Evolutionary conservation across 192 early-diverging fungal species (phyloP).

Genomic region (Pilobolus umbonatus): DNA sequence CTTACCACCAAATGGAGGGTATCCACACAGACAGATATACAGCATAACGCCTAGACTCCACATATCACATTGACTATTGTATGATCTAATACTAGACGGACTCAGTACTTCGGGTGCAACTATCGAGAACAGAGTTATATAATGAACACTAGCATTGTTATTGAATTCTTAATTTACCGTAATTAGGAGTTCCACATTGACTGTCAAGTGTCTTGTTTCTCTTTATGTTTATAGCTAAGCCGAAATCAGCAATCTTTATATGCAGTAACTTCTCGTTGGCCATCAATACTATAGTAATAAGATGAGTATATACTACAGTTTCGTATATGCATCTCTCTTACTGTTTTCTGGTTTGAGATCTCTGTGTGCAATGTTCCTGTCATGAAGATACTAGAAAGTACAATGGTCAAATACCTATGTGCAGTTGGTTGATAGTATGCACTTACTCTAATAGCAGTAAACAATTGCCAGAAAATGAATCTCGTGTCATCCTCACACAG

Average conservation of each 20-base stretch:
- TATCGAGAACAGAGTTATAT: not conserved
- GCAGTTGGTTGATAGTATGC: not conserved
- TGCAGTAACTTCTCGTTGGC: constrained; percentile 41
- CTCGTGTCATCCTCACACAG: constrained; percentile 76
- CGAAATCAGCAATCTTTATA: constrained; percentile 93
- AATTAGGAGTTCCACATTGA: constrained; percentile 86
- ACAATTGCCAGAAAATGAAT: constrained; percentile 72
- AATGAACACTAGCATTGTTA: not conserved
- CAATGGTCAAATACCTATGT: not conserved
- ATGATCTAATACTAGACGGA: not conserved
- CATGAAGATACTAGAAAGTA: constrained; percentile 73
- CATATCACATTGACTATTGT: constrained; percentile 54
- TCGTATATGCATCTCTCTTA: not conserved
- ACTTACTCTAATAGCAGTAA: constrained; percentile 61
- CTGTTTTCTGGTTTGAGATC: constrained; percentile 85
- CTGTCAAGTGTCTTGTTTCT: constrained; percentile 30
- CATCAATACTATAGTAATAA: constrained; percentile 34
- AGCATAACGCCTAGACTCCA: constrained; percentile 96
- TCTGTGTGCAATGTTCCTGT: constrained; percentile 77
- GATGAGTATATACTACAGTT: not conserved
- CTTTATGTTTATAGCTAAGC: constrained; percentile 64
- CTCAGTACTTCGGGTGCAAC: constrained; percentile 14
- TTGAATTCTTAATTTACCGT: constrained; percentile 34
- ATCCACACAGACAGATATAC: constrained; percentile 89
- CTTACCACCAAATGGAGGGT: constrained; percentile 68